phyloP scores from a whole-genome alignment of 192 early-diverging fungal species.

The Dissophora ornata region DNA sequence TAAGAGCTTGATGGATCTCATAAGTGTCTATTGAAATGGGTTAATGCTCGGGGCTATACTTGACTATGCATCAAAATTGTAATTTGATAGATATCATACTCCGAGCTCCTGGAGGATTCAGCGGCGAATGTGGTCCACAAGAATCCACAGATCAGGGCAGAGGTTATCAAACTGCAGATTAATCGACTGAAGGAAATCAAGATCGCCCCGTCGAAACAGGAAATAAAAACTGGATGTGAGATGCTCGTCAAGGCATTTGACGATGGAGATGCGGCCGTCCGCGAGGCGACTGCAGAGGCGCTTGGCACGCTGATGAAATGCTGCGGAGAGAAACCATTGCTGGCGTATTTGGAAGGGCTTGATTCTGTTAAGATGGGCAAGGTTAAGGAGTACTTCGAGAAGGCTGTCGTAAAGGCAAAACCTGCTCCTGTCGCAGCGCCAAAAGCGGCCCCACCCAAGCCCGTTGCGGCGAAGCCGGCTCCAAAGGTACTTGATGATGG shows the following conservation, averaged over 20 bases:
- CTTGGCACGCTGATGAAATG: conserved; percentile 92
- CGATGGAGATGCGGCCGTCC: conserved; percentile 84
- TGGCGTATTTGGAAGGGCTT: conserved; percentile 81
- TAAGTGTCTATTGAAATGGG: too few species aligned
- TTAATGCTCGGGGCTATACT: too few species aligned
- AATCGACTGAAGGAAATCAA: conserved; percentile 80
- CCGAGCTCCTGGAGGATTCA: conserved; percentile 85
- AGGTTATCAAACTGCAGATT: conserved; percentile 78
- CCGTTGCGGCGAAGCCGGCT: conserved; percentile 31
- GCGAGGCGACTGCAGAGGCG: conserved; percentile 86
- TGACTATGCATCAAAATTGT: too few species aligned
- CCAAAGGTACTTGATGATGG: conserved; percentile 53
- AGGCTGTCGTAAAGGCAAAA: conserved; percentile 85
- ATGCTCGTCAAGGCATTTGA: conserved; percentile 82
- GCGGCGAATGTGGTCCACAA: conserved; percentile 80
- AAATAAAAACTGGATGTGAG: conserved; percentile 84
- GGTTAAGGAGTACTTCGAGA: conserved; percentile 87
- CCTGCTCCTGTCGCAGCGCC: conserved; percentile 56
- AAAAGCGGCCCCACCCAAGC: conserved; percentile 50
- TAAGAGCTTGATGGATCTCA: too few species aligned
- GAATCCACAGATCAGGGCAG: conserved; percentile 91
- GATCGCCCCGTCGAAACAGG: conserved; percentile 78
- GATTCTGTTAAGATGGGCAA: conserved; percentile 92
- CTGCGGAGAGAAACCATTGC: conserved; percentile 80
- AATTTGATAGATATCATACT: conserved; percentile 62